Base-by-base conservation (phyloP, 2,329 filamentous ascomycete genomes). In the Monosporascus sp. region DNA sequence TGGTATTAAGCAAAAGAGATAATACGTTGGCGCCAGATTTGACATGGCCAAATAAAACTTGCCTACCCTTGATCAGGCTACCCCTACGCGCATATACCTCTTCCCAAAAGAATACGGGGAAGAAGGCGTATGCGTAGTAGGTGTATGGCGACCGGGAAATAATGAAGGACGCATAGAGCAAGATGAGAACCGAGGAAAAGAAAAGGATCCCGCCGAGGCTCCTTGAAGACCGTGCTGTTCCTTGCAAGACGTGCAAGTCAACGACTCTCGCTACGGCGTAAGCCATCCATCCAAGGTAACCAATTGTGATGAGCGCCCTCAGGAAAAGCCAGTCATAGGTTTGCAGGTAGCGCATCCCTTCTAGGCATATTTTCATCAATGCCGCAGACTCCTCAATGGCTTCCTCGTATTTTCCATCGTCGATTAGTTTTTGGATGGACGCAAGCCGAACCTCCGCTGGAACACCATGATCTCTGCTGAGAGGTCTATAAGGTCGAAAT, bases 251-350 rank as follows among this genome's bases (percentile, higher is more conserved):
- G 70, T 96, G 91, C 50, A 92, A 75, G 66, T 96, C 88, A 57
- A 97, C 79, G 48, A 97, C 91, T 0, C 88, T 95, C 1, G 91
- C 94, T 49, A 96, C 76, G 2, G 92, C 91, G 70, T 92, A 99
- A 1, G 88, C 87, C 66, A 97, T 95, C 93, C 93, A 99, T 20
- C 94, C 94, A 7, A 97, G 74, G 65, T 97, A 99, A 19, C 94
- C 94, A 14, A 88, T 68, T 2, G 94, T 97, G 55, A 99, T 88
- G 49, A 99, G 78, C 2, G 90, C 88, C 55, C 94, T 82, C 37
- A 99, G 75, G 72, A 99, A 99, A 2, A 99, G 78, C 94, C 94
- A 99, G 73, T 99, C 94, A 65, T 99, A 99, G 0, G 92, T 99
- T 71, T 99, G 94, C 26, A 99, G 79, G 68, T 99, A 99, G 49